These are phyloP conservation scores for Phalaenopsis aphrodite DNA, from an alignment of 106 monocot species.

Conservation along the genomic window DNA sequence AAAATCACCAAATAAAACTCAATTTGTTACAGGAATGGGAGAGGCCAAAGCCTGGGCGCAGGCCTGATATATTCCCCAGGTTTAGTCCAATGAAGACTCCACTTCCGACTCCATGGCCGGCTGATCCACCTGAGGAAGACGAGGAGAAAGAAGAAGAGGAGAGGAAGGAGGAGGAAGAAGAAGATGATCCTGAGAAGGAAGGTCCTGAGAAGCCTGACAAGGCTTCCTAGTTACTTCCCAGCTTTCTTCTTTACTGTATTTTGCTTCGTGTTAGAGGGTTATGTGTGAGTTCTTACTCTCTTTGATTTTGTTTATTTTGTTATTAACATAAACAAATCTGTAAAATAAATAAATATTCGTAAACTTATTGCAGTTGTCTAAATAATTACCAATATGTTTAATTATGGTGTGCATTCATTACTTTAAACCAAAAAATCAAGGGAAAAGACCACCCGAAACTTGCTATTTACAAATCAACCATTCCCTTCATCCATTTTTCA, in stretches of 20 bases:
- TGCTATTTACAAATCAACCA: too few relatives aligned
- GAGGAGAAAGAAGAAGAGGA: conserved; percentile 74
- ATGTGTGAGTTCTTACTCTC: too few relatives aligned
- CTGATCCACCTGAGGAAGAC: conserved; percentile 64
- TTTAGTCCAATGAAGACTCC: conserved; percentile 88
- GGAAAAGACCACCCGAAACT: too few relatives aligned
- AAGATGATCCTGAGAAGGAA: conserved; percentile 68
- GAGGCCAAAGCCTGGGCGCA: conserved; percentile 66
- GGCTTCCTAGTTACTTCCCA: neutral
- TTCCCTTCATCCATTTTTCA: too few relatives aligned
- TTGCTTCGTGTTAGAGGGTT: neutral
- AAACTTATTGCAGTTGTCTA: too few relatives aligned
- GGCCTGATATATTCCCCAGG: conserved; percentile 74
- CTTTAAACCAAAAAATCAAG: too few relatives aligned
- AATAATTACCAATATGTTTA: too few relatives aligned
- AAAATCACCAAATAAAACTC: neutral
- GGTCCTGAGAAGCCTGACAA: conserved; percentile 37
- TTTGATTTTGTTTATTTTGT: too few relatives aligned
- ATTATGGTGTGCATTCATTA: too few relatives aligned
- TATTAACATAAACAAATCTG: too few relatives aligned
- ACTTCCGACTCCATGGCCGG: conserved; percentile 57
- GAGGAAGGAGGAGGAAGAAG: conserved; percentile 49
- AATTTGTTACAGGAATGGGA: conserved; percentile 57
- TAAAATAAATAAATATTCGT: too few relatives aligned
- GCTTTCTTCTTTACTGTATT: neutral